Evolutionary conservation across 2,329 filamentous ascomycete genomes (phyloP).

Genomic region (Periconia macrospinosa): DNA sequence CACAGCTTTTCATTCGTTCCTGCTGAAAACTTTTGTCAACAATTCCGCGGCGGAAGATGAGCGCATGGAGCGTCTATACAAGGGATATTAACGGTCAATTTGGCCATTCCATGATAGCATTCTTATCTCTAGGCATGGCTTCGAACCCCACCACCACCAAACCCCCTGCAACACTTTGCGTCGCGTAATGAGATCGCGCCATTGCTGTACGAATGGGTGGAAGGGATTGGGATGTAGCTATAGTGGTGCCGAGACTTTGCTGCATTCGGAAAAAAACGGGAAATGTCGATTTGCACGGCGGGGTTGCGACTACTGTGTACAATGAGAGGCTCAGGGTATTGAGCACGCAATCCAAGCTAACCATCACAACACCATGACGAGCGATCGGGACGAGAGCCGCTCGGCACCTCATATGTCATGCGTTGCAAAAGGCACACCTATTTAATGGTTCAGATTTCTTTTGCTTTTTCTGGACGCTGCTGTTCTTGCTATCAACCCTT

Average conservation of each 20-base stretch:
- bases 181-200: neutral
- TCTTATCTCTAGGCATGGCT: conserved; percentile 3
- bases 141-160: neutral
- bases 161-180: neutral
- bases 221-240: neutral
- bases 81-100: neutral
- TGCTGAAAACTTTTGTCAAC: neutral
- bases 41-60: neutral
- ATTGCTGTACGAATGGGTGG: neutral
- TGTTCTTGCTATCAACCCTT: neutral
- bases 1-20: neutral
- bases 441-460: conserved; percentile 1
- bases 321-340: conserved; percentile 4
- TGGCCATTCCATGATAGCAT: neutral
- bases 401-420: conserved; percentile 11
- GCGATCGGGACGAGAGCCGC: conserved; percentile 15
- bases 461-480: neutral
- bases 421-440: conserved; percentile 16
- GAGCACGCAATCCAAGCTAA: conserved; percentile 37
- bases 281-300: neutral
- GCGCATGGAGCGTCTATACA: neutral
- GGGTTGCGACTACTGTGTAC: neutral
- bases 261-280: conserved; percentile 1
- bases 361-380: conserved; percentile 25
- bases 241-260: neutral